Evolutionary conservation across 2,329 filamentous ascomycete species (phyloP), one percentile per base, ranked within the genome.

Genomic region (Ascochyta viciae-villosae): DNA sequence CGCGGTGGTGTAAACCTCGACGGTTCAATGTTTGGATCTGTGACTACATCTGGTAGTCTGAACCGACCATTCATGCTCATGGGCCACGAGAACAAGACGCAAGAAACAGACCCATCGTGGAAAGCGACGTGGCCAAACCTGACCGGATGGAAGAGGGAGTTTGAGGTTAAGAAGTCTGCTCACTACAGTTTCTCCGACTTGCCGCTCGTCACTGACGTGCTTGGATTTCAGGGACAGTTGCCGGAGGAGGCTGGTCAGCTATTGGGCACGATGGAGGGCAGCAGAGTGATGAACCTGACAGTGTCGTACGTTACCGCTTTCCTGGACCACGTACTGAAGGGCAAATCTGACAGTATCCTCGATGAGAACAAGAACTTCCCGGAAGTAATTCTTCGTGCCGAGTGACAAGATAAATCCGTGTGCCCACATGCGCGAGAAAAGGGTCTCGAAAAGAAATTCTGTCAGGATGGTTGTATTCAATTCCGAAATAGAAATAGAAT

Each of bases 1-100:
- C 46, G 55, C 2, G 73, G 71, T 4, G 75, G 64, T 4, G 29
- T 74, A 24, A 75, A 77, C 42, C 54, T 78, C n/a, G 75, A 78
- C 45, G 74, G 76, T 4, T 62, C 48, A 16, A 58, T 76, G 48
- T 74, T 67, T 31, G 67, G 64, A 2, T 16, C 58, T 4, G 57
- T 70, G 0, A n/a, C 68, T 1, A 47, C 53, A 4, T 37, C 44
- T 12, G 64, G 61, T 19, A 19, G 19, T 3, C 29, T 66, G 13
- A 46, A 62, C 12, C 47, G 46, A 3, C 69, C 64, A 4, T 68
- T 71, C 48, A 60, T 68, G 59, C 50, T 70, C 1, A 53, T 69
- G 15, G 69, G 68, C 8, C 67, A 70, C 34, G 67, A 67, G 5
- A 70, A 70, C 39, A 68, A 71, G 41, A 70, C 67, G 16, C 66